Percentiles rank a stretch among this genome's conserved stretches.
These are phyloP conservation scores for Saccharomycopsis sp. DNA, from an alignment of 805 yeast genomes.

Conservation along the genomic window DNA sequence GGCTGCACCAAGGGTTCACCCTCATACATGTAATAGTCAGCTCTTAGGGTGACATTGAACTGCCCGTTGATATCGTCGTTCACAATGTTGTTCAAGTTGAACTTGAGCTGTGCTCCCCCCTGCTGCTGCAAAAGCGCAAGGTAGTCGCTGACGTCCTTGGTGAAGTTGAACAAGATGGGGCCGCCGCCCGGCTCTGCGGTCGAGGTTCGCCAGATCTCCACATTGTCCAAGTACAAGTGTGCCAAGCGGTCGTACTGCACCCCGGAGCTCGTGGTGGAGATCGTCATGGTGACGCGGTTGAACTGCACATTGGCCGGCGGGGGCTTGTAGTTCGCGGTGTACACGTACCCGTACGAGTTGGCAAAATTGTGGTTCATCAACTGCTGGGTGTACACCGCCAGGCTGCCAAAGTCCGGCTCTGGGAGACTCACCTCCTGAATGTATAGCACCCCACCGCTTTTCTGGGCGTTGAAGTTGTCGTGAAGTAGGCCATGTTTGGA, in stretches of 20 bases:
- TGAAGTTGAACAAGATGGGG: slow-evolving; percentile 37
- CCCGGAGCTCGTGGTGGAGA: slow-evolving; percentile 45
- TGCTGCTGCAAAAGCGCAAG: slow-evolving; percentile 36
- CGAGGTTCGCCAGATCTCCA: slow-evolving; percentile 73
- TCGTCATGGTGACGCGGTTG: slow-evolving; percentile 43
- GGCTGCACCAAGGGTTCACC: too few relatives aligned
- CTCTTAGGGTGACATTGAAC: slow-evolving; percentile 43
- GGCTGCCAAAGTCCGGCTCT: not conserved
- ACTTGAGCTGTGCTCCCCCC: slow-evolving; percentile 27
- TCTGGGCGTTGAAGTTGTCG: too few relatives aligned
- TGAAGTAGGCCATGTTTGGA: too few relatives aligned
- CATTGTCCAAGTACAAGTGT: slow-evolving; percentile 50
- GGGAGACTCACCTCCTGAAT: slow-evolving; percentile 1
- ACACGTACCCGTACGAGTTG: slow-evolving; percentile 51
- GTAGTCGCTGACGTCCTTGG: slow-evolving; percentile 58
- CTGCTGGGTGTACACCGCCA: slow-evolving; percentile 4
- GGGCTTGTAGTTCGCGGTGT: slow-evolving; percentile 31
- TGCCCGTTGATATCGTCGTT: slow-evolving; percentile 47
- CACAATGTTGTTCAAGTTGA: slow-evolving; percentile 57
- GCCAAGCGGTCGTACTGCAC: slow-evolving; percentile 58
- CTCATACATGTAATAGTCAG: slow-evolving; percentile 35
- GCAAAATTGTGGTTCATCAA: slow-evolving; percentile 44
- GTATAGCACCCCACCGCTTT: too few relatives aligned
- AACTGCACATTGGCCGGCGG: slow-evolving; percentile 40
- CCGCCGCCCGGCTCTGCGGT: slow-evolving; percentile 68